Evolutionary conservation across 345 rosid genomes (phyloP).

Genomic region (Bruguiera gymnorhiza): DNA sequence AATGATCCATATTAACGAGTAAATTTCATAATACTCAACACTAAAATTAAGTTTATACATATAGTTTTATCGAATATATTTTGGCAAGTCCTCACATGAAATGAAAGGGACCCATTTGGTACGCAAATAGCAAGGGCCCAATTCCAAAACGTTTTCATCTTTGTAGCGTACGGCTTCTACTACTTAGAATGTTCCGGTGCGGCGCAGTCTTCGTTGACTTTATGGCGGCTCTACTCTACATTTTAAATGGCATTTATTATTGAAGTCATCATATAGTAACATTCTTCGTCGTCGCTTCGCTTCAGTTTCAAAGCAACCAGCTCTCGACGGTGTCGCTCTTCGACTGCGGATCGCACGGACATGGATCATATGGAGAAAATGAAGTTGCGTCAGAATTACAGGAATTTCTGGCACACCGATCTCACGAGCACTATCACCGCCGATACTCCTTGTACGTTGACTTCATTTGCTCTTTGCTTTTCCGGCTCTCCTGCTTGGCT

Average conservation of each 20-base stretch:
- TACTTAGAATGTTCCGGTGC: too few species aligned
- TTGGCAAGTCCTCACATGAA: too few species aligned
- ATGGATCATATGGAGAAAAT: slow-evolving; percentile 23
- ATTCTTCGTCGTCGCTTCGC: background rate
- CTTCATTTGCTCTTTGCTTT: background rate
- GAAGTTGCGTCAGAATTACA: slow-evolving; percentile 39
- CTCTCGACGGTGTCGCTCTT: background rate
- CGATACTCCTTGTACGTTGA: slow-evolving; percentile 36
- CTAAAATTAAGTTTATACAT: too few species aligned
- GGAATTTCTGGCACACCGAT: slow-evolving; percentile 47
- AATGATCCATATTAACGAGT: too few species aligned
- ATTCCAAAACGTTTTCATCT: too few species aligned
- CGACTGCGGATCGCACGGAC: background rate
- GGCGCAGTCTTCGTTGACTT: background rate
- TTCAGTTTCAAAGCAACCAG: background rate
- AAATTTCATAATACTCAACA: too few species aligned
- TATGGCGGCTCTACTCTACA: background rate
- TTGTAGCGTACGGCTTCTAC: too few species aligned
- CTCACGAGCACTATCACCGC: slow-evolving; percentile 27
- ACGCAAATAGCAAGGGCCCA: too few species aligned
- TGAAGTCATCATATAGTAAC: background rate
- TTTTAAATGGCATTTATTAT: background rate
- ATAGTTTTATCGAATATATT: too few species aligned
- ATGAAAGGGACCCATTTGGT: too few species aligned
- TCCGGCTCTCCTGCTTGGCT: background rate